Evolutionary conservation across 768 basidiomycete species (phyloP), one percentile per base, ranked within the genome.

Genomic region (Xerocomellus amylosporus): DNA sequence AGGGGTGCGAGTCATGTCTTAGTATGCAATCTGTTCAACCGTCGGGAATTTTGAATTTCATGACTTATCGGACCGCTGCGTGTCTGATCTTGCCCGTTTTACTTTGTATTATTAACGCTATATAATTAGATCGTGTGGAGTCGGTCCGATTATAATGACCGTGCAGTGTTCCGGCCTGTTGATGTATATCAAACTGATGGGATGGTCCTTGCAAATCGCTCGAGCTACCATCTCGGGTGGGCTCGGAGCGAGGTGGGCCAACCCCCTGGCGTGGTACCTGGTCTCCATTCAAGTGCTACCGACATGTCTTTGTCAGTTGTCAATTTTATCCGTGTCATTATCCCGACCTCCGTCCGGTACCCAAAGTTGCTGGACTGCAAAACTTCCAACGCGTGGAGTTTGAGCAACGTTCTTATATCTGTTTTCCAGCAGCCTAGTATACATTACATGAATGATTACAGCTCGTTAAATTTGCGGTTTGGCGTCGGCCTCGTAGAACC

Each of bases 401-500:
- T 12, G 19, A 46, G 12, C 26, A 34, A 14, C 36, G 12, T 51
- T 15, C 8, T 41, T 14, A 9, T 36, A 33, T 40, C 37, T 33
- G 39, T 40, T 24, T 10, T 51, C 36, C 7, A 15, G 8, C n/a
- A 41, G 28, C 24, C 20, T 46, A n/a, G n/a, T 31, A 22, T 20
- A 55, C 30, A 49, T 54, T 59, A 62, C 55, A 58, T 37, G 20
- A 17, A 39, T 40, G 14, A 51, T 41, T 50, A 54, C 46, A 44
- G 33, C 46, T 26, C 44, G 34, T 53, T 60, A 64, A 26, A 31
- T 39, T 42, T 61, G 49, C n/a, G 56, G 28, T 30, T 60, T 61
- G 28, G 54, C 46, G n/a, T 71, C 71, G 20, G 62, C 55, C 60
- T 83, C 78, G 74, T 93, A 95, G 73, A 89, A 96, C 77, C 85